Conservation (phyloP, 192 early-diverging fungal genomes). For the Funneliformis geosporum region DNA sequence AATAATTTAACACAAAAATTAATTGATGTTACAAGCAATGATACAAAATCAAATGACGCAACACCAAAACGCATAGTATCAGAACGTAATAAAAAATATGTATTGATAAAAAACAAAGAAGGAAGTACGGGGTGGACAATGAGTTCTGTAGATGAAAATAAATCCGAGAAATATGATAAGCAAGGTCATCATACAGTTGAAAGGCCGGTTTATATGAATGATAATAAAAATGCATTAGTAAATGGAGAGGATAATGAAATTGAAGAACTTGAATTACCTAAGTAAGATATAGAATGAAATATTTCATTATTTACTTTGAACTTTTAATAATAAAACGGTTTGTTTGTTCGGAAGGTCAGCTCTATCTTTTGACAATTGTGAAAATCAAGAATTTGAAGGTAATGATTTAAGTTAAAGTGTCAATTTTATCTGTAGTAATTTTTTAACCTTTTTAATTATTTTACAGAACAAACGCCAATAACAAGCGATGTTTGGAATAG, state of each 20-base stretch:
- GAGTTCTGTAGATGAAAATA: conserved; percentile 37
- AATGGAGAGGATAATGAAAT: too few species aligned
- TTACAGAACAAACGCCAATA: not conserved
- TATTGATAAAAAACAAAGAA: conserved; percentile 84
- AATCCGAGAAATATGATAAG: conserved; percentile 7
- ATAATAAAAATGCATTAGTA: conserved; percentile 34
- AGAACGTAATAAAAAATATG: conserved; percentile 79
- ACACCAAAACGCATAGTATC: conserved; percentile 70
- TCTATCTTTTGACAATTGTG: not conserved
- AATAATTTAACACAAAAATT: conserved; percentile 83
- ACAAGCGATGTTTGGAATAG: conserved; percentile 6
- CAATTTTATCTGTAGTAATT: not conserved
- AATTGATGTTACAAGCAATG: conserved; percentile 48
- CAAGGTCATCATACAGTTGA: conserved; percentile 30
- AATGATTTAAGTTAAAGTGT: not conserved
- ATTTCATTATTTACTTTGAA: not conserved
- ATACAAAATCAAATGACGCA: conserved; percentile 37
- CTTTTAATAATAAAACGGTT: not conserved
- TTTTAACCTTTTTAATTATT: not conserved
- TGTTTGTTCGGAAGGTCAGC: not conserved
- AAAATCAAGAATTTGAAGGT: not conserved
- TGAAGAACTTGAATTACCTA: not conserved
- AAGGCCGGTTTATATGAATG: conserved; percentile 38
- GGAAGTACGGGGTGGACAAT: conserved; percentile 68
- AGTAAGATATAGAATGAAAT: not conserved